Evolutionary conservation across 345 rosid genomes (phyloP), one percentile per base, ranked within the genome.

Genomic region (Eucalyptus caleyi): DNA sequence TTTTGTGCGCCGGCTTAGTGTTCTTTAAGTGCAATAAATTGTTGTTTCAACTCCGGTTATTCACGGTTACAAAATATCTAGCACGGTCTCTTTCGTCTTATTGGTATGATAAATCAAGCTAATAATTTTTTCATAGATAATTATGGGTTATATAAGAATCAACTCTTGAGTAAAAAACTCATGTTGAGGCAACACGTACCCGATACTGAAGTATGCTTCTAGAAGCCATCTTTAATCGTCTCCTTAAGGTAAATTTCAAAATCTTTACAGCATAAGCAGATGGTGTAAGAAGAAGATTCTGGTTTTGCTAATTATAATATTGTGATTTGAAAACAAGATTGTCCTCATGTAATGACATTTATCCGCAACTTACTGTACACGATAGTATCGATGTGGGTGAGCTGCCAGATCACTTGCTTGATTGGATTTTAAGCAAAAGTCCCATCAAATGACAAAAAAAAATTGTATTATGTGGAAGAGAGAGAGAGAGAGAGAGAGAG

Each of bases 131-230:
- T 21, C 8, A 0, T 11, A 6, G 9, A 6, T 40, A 40, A 6
- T 11, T 11, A 12, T 6, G 9, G 27, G 7, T 11, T 13, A 11
- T 40, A 21, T 11, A 11, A 77, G 30, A 77, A 77, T 40, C 16
- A 24, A 72, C 27, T 10, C 83, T 72, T 1, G 14, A 4, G 83
- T 44, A 5, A 77, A 37, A 72, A 21, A 77, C 5, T 37, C 82
- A 21, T 9, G 24, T 77, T 0, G 3, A 23, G 15, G 45, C 5
- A 1, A 37, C 27, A 37, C 9, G 5, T 53, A 4, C 2, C 2
- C 3, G 9, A 23, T 9, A 11, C 3, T 1, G 2, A 6, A 72
- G 4, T 5, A 11, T 77, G 16, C 16, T 21, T 12, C 47, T 40
- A 5, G 14, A 23, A 77, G 85, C 47, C 13, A 40, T 21, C 9